phyloP scores from a whole-genome alignment of 2,329 filamentous ascomycete genomes.

The Scytalidium lignicola region DNA sequence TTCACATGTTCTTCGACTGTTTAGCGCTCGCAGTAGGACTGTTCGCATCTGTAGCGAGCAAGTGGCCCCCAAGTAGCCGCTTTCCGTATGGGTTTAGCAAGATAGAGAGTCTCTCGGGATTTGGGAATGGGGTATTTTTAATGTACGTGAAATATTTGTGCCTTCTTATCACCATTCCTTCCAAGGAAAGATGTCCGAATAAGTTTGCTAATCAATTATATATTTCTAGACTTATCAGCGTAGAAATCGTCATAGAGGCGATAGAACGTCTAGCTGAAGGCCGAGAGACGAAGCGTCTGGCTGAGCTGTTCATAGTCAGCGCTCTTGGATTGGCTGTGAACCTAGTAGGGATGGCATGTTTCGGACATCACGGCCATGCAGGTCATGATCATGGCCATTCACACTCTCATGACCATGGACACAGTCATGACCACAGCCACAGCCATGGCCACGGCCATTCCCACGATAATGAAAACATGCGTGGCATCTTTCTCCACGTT shows the following conservation, averaged over 20 bases:
- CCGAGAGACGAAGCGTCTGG: conserved; percentile 74
- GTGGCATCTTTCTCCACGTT: conserved; percentile 94
- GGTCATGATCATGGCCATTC: conserved; percentile 32
- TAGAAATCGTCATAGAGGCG: conserved; percentile 95
- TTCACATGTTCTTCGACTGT: conserved; percentile 99
- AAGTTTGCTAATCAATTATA: too few relatives aligned
- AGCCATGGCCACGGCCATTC: conserved; percentile 36
- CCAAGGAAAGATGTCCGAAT: too few relatives aligned
- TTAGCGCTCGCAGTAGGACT: conserved; percentile 86
- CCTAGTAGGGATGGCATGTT: conserved; percentile 68
- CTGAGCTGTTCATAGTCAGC: conserved; percentile 86
- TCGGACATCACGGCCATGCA: conserved; percentile 39
- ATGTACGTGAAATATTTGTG: conserved; percentile 59
- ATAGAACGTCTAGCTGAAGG: conserved; percentile 82
- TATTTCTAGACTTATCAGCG: conserved; percentile 79
- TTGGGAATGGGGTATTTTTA: conserved; percentile 92
- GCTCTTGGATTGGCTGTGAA: conserved; percentile 84
- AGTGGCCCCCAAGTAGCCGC: conserved; percentile 83
- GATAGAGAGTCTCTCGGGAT: conserved; percentile 91
- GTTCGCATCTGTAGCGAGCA: conserved; percentile 88
- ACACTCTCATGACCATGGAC: conserved; percentile 19
- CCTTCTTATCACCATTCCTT: too few relatives aligned
- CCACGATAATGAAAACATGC: conserved; percentile 97
- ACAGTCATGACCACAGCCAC: conserved; percentile 22
- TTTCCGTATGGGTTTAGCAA: conserved; percentile 97